Evolutionary conservation across 2,329 filamentous ascomycete species (phyloP), one percentile per base, ranked within the genome.

Genomic region (Pseudogymnoascus sp.): DNA sequence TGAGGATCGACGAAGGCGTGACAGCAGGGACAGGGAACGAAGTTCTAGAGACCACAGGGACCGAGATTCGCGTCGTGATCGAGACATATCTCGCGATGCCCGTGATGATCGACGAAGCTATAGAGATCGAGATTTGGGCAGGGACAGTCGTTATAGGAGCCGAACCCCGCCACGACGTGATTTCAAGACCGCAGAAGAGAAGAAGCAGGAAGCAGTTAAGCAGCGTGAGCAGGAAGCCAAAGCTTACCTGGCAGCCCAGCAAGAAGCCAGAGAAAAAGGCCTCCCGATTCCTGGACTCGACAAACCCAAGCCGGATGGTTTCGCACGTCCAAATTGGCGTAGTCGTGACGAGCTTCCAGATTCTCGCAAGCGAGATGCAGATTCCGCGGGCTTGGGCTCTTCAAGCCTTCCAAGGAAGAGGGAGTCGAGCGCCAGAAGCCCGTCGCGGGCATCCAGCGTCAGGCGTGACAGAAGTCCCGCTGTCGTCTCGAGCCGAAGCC

Each of bases 201-300:
- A 81, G 76, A 85, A 85, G 68, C 78, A 80, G 64, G 79, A 80
- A 61, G 82, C 84, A 65, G 82, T 83, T 59, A 81, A 77, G 68
- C 82, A 83, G 68, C 78, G 82, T 57, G 82, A 85, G 68, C 79
- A 79, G 63, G 82, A 85, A 70, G 83, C 83, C 37, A 85, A 84
- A 68, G 82, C 81, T 3, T 86, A 85, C 65, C 73, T 85, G 35
- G 82, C 82, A 5, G 82, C 81, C 2, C 81, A 84, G 65, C 79
- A 81, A 63, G 82, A 84, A 64, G 82, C 82, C 30, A 76, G 80
- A 28, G 77, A 77, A 55, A 84, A 84, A 67, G 82, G 82, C 7
- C 69, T 83, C 38, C 80, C 81, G 18, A 35, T 57, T 28, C 30
- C 55, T 23, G 55, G 35, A 15, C 55, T 35, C 30, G 55, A 35